A percentile compares a stretch with the other conserved stretches of the same genome.
Conservation (phyloP, 139 green algal genomes). For the Penium margaritaceum region DNA sequence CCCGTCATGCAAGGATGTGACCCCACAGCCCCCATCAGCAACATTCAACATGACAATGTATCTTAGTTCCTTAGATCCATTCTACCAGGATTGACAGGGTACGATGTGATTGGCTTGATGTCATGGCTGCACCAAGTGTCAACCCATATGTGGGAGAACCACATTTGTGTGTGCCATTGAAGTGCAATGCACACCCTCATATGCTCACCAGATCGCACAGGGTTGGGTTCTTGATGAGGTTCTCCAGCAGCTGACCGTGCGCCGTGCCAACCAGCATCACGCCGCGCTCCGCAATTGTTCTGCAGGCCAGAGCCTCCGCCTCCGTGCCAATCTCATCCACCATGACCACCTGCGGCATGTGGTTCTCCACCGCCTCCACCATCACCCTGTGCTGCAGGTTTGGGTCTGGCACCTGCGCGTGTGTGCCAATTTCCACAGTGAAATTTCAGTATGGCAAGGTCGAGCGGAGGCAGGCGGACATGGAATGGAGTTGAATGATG, state of each 20-base stretch:
- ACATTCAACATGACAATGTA: too few species aligned
- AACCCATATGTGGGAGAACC: neutral
- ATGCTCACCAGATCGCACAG: conserved; percentile 72
- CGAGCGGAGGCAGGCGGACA: too few species aligned
- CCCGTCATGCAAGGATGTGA: too few species aligned
- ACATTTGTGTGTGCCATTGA: neutral
- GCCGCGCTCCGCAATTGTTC: conserved; percentile 89
- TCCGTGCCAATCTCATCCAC: conserved; percentile 96
- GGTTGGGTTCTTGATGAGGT: conserved; percentile 92
- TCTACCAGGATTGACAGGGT: too few species aligned
- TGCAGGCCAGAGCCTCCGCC: conserved; percentile 85
- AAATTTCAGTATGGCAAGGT: too few species aligned
- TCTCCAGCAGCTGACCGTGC: conserved; percentile 90
- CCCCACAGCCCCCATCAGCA: too few species aligned
- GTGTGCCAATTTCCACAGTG: too few species aligned
- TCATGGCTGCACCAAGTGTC: too few species aligned
- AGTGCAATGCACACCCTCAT: neutral
- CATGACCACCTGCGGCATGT: conserved; percentile 88
- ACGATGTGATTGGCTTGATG: too few species aligned
- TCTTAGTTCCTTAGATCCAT: too few species aligned
- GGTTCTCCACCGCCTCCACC: conserved; percentile 96
- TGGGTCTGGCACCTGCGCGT: conserved; percentile 69
- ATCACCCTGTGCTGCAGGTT: conserved; percentile 82
- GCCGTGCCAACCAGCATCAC: conserved; percentile 90
- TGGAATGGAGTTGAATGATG: too few species aligned